phyloP scores from a whole-genome alignment of 306 rosid genomes.

The Gynostemma pentaphyllum region DNA sequence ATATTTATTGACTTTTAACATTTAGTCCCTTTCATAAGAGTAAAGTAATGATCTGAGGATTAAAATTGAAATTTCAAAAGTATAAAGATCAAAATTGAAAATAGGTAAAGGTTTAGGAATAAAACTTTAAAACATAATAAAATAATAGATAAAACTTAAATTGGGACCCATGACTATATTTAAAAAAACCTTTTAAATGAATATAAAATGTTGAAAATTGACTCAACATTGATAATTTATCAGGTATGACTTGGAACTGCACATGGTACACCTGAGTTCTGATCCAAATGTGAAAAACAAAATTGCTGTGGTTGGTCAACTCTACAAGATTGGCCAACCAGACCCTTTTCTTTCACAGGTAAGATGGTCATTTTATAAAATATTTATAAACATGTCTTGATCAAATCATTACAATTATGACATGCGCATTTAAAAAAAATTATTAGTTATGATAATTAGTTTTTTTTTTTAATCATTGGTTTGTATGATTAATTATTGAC shows the following conservation, averaged over 20 bases:
- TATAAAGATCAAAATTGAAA: no score
- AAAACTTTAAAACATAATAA: no score
- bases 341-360: constrained; percentile 46
- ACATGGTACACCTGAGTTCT: constrained; percentile 46
- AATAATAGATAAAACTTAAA: no score
- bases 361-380: neutral
- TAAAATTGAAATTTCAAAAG: no score
- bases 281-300: constrained; percentile 14
- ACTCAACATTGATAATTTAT: neutral
- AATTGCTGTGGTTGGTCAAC: constrained; percentile 39
- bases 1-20: no score
- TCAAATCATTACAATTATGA: neutral
- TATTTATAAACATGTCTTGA: neutral
- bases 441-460: no score
- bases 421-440: no score
- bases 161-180: neutral
- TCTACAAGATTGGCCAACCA: constrained; percentile 42
- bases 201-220: neutral
- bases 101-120: no score
- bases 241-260: constrained; percentile 66
- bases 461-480: no score
- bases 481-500: no score
- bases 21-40: no score
- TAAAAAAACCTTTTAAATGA: neutral
- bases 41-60: no score